phyloP scores from a whole-genome alignment of 768 basidiomycete species.

The Pisolithus marmoratus region DNA sequence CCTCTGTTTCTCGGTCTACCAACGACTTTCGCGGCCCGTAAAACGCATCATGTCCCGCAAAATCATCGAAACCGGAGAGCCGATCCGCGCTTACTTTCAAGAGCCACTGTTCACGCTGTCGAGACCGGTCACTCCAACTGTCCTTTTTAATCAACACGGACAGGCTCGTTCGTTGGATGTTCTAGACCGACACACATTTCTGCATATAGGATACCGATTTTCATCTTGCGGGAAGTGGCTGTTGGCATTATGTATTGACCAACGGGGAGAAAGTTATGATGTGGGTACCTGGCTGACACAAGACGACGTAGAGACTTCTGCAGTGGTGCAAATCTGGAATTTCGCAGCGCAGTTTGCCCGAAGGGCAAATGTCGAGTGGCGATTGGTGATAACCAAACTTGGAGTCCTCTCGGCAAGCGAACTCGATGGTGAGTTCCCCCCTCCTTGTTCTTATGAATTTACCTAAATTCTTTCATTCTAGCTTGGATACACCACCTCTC shows the following conservation, averaged over 20 bases:
- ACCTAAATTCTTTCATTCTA: slow-evolving; percentile 23
- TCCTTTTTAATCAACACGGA: slow-evolving; percentile 35
- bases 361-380: slow-evolving; percentile 74
- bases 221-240: slow-evolving; percentile 73
- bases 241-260: slow-evolving; percentile 66
- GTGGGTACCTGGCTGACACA: slow-evolving; percentile 62
- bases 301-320: slow-evolving; percentile 38
- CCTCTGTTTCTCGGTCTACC: slow-evolving; percentile 63
- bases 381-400: slow-evolving; percentile 64
- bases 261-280: slow-evolving; percentile 72
- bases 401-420: slow-evolving; percentile 57
- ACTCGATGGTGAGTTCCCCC: slow-evolving; percentile 50
- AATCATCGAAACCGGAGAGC: slow-evolving; percentile 37
- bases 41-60: slow-evolving; percentile 55
- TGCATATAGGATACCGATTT: slow-evolving; percentile 73
- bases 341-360: slow-evolving; percentile 59
- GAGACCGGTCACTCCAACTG: slow-evolving; percentile 32
- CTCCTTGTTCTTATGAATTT: background rate
- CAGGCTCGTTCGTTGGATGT: slow-evolving; percentile 43
- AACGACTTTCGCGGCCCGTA: slow-evolving; percentile 58
- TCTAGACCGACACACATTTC: slow-evolving; percentile 50
- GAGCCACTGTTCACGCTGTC: slow-evolving; percentile 64
- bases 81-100: slow-evolving; percentile 48
- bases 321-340: slow-evolving; percentile 62
- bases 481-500: slow-evolving; percentile 61